Evolutionary conservation across 1,284 basidiomycete genomes (phyloP).

Genomic region (Moesziomyces antarcticus): DNA sequence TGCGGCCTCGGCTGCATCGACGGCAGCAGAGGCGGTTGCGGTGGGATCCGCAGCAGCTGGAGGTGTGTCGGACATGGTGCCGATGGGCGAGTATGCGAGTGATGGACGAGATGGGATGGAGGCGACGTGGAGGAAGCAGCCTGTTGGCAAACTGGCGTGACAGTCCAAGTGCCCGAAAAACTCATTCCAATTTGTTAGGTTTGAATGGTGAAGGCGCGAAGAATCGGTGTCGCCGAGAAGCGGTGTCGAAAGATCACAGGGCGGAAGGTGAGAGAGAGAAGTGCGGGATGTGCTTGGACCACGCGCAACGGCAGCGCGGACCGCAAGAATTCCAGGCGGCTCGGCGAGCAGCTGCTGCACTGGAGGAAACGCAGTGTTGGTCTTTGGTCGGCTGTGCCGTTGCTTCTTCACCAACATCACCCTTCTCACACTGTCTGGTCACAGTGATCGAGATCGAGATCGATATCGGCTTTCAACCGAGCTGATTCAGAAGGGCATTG

Average conservation of each 20-base stretch:
- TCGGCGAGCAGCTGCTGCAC: constrained; percentile 3
- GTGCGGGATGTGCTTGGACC: constrained; percentile 13
- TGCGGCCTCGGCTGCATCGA: constrained; percentile 57
- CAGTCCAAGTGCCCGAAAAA: constrained; percentile 8
- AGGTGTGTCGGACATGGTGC: constrained; percentile 24
- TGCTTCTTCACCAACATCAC: too few species aligned
- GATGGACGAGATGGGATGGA: constrained; percentile 1
- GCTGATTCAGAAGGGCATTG: neutral
- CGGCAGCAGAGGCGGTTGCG: constrained; percentile 1
- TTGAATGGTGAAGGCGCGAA: neutral
- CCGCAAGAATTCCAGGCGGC: constrained; percentile 14
- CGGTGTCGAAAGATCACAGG: constrained; percentile 3
- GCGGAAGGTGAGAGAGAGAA: neutral
- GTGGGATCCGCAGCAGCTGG: constrained; percentile 1
- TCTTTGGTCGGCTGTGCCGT: neutral
- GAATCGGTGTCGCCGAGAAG: constrained; percentile 1
- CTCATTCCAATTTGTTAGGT: neutral
- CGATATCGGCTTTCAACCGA: too few species aligned
- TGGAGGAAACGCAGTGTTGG: constrained; percentile 3
- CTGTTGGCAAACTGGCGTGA: neutral
- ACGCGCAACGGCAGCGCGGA: constrained; percentile 3
- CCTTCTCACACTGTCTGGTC: too few species aligned
- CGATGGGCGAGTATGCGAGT: too few species aligned
- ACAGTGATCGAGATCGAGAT: too few species aligned
- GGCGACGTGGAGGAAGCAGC: neutral